Evolutionary conservation across 1,284 basidiomycete species (phyloP).

Genomic region (Mrakiaceae sp.): DNA sequence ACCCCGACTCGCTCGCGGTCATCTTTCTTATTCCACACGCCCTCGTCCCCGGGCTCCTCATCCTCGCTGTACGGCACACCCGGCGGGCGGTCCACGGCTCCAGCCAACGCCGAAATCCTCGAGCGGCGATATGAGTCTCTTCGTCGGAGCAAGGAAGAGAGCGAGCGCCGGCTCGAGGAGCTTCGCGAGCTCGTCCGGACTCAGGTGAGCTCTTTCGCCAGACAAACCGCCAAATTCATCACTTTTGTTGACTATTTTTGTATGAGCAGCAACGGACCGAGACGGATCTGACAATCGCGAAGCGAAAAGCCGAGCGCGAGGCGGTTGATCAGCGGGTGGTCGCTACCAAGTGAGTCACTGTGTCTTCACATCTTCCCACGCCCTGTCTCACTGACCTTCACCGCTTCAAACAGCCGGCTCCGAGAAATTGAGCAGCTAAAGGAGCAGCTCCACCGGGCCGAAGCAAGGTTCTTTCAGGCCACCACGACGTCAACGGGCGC

Average conservation of each 20-base stretch:
- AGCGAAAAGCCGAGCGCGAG: slow-evolving; percentile 62
- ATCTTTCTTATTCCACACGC: neutral
- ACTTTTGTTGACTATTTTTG: neutral
- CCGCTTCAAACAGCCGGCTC: neutral
- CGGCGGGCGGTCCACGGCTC: neutral
- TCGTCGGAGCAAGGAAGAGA: neutral
- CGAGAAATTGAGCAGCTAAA: slow-evolving; percentile 13
- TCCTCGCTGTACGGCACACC: neutral
- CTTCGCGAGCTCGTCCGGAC: slow-evolving; percentile 9
- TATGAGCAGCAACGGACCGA: slow-evolving; percentile 53
- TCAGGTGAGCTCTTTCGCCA: slow-evolving; percentile 3
- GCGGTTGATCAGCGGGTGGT: slow-evolving; percentile 44
- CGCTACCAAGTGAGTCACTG: slow-evolving; percentile 29
- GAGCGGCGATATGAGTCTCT: slow-evolving; percentile 2
- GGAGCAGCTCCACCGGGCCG: slow-evolving; percentile 1
- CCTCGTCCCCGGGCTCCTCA: neutral
- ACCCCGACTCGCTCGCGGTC: neutral
- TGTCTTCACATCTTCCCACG: neutral
- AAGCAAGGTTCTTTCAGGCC: neutral
- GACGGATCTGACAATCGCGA: slow-evolving; percentile 52
- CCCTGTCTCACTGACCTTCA: neutral
- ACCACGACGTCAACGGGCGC: neutral
- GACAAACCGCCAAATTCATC: neutral
- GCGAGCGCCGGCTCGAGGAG: slow-evolving; percentile 9
- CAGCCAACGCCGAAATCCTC: neutral